Conservation (phyloP, 2,329 filamentous ascomycete species). For the Alternaria sp. region DNA sequence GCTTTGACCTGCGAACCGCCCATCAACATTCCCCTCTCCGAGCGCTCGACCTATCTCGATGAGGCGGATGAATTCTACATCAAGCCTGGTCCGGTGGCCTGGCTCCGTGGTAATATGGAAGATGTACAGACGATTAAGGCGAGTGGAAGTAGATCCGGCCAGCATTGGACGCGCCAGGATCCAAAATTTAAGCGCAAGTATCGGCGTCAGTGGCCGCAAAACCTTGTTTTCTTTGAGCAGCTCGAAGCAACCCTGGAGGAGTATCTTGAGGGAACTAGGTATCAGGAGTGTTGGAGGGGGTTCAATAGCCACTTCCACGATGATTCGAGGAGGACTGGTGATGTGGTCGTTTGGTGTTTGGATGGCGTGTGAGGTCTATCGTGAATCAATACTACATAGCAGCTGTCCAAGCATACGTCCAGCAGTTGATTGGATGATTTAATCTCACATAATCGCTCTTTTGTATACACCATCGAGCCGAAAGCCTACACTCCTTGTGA, state of each 20-base stretch:
- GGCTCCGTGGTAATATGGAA: conserved; percentile 56
- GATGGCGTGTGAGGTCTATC: conserved; percentile 18
- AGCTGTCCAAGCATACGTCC: neutral
- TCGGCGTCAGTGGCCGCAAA: conserved; percentile 53
- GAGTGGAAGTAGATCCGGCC: conserved; percentile 27
- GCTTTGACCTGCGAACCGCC: conserved; percentile 92
- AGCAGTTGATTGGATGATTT: neutral
- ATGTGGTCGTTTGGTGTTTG: conserved; percentile 68
- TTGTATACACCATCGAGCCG: neutral
- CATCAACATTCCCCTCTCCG: conserved; percentile 67
- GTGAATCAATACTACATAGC: neutral
- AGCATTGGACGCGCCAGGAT: conserved; percentile 36
- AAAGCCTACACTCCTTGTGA: neutral
- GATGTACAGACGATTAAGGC: conserved; percentile 31
- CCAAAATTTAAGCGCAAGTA: conserved; percentile 29
- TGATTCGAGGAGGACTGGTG: conserved; percentile 67
- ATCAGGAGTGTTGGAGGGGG: conserved; percentile 66
- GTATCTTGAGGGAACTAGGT: conserved; percentile 57
- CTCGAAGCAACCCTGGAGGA: conserved; percentile 60
- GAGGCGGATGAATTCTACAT: conserved; percentile 92
- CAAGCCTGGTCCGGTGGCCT: conserved; percentile 57
- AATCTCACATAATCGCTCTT: neutral
- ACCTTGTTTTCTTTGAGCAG: conserved; percentile 65
- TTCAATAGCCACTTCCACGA: conserved; percentile 71
- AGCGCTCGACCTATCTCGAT: conserved; percentile 77